Conservation (phyloP, 2,329 filamentous ascomycete genomes). For the Cercospora sp. region DNA sequence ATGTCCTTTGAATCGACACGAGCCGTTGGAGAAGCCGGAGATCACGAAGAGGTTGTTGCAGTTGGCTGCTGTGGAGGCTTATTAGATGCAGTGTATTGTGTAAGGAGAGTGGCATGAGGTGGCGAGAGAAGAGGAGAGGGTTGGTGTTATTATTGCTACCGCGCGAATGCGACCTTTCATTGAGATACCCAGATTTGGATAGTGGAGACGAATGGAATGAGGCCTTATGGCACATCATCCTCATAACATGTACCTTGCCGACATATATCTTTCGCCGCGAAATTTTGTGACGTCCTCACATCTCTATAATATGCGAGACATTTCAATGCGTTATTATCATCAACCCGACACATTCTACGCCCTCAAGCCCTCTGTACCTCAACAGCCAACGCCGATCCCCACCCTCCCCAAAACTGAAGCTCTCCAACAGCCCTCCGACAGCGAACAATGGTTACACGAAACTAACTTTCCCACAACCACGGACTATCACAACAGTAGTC, state of each 20-base stretch:
- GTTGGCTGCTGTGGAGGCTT: constrained; percentile 40
- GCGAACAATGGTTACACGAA: not conserved
- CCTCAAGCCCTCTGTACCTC: too few relatives aligned
- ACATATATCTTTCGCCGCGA: too few relatives aligned
- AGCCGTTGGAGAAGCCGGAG: constrained; percentile 44
- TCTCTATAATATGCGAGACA: not conserved
- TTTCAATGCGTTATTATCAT: accelerated
- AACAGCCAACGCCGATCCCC: not conserved
- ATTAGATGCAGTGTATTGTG: too few relatives aligned
- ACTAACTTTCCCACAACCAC: not conserved
- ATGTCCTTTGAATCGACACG: constrained; percentile 41
- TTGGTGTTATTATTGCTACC: not conserved
- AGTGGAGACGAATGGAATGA: not conserved
- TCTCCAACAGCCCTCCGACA: not conserved
- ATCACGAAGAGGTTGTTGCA: constrained; percentile 39
- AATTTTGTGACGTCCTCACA: too few relatives aligned
- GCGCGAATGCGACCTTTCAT: constrained; percentile 21
- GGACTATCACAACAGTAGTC: not conserved
- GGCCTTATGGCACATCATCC: not conserved
- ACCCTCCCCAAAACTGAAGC: not conserved
- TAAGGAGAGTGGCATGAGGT: too few relatives aligned
- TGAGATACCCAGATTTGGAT: constrained; percentile 4
- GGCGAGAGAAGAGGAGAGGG: not conserved
- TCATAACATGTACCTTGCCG: not conserved
- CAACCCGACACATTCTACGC: not conserved